Base-by-base conservation (phyloP, 2,329 filamentous ascomycete species). In the Aureobasidium sp. region DNA sequence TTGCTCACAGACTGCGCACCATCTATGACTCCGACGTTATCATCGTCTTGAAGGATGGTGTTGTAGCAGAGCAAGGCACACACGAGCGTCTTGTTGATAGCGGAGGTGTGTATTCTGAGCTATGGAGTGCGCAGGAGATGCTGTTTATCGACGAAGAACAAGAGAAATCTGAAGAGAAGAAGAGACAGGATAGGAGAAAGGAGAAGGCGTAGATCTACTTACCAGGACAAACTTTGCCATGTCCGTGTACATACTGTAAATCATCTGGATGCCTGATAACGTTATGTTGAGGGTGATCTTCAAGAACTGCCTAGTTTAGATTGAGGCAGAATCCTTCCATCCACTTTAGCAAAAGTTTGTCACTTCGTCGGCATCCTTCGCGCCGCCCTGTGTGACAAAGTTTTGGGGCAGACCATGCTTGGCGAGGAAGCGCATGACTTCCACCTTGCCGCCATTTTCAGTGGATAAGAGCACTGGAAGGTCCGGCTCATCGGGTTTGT, bases 1-100 rank as follows among this genome's bases (percentile, higher is more conserved):
- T 99, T 5, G 94, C 94, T 7, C 94, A 97, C 74, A 84, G 94
- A 20, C 77, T 99, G 64, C 84, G 93, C 59, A 97, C 94, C 0
- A 97, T 99, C 67, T 96, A 90, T 70, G 94, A 97, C 70, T 90
- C 90, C 43, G 81, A 97, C 75, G 79, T 92, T 69, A 97, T 97
- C 68, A 92, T 97, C 69, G 94, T 97, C 41, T 78, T 97, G 62
- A 88, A 87, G 71, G 87, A 89, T 64, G 94, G 94, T 0, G 80
- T 79, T 15, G 92, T 97, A n/a, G 90, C 87, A 2, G 94, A 97
- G 77, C 86, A 84, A 74, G 94, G 94, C 15, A 96, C 89, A 17
- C 94, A 99, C 74, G 83, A 88, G 63, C 84, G 94, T 72, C 77
- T 99, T 63, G 85, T 97, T 65, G 88, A 94, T 67, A 79, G 78